Evolutionary conservation across 768 basidiomycete species (phyloP), one percentile per base, ranked within the genome.

Genomic region (Boletus vermiculosoides): DNA sequence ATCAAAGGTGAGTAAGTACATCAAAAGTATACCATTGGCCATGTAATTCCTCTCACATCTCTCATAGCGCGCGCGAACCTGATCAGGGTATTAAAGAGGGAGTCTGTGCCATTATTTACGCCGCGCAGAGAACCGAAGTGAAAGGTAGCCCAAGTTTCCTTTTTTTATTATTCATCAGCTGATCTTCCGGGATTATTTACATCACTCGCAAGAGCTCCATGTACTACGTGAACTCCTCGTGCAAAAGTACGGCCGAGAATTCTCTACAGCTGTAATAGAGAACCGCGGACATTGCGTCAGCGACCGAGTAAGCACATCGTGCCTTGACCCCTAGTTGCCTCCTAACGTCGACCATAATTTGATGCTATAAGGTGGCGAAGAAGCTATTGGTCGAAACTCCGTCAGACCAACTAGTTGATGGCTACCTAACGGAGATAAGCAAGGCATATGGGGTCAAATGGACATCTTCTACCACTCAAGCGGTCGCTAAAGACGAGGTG

Each of bases 211-310:
- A 94, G 94, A 98, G 69, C 81, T 99, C 39, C 92, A 97, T 62
- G 77, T 93, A 37, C 74, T 98, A 50, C 86, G 97, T 53, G 95
- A 98, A 70, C 83, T 98, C 70, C 81, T 99, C 56, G 91, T 95
- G 89, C 91, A 94, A 71, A 97, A 97, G 75, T 97, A 87, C 69
- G 94, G 96, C 18, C 85, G 96, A 22, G 92, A 94, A 46, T 98
- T 92, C 70, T 84, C 94, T 16, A 62, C 86, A 18, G 81, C 83
- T n/a, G 86, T 90, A 2, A 90, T 94, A 81, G 91, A 94, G 71
- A 94, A 96, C 71, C 82, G 79, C 44, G 85, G 89, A 62, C 77
- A 78, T 16, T 85, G 87, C 72, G 95, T 99, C 44, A 90, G 84
- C 61, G 85, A 88, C 48, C 85, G 97, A 58, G 92, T 93, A 74